Conservation (phyloP, 306 rosid genomes). For the Arachis stenosperma region DNA sequence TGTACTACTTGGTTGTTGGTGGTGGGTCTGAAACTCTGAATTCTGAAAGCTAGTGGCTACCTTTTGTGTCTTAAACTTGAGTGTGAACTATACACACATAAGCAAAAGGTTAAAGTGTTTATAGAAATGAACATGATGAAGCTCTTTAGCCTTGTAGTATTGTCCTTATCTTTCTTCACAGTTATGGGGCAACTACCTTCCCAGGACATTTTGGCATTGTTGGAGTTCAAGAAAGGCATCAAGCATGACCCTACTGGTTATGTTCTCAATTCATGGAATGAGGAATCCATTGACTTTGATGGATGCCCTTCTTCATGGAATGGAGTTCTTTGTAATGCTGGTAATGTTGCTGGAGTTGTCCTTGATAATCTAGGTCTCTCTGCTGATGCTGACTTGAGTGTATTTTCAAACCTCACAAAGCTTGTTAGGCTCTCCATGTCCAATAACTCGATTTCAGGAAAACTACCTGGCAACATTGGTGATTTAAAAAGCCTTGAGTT, state of each 20-base stretch:
- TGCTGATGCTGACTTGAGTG: conserved; percentile 74
- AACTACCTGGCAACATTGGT: conserved; percentile 63
- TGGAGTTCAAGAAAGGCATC: conserved; percentile 87
- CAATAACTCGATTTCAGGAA: conserved; percentile 79
- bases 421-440: conserved; percentile 82
- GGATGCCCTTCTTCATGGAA: conserved; percentile 99
- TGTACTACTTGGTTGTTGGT: conserved; percentile 27
- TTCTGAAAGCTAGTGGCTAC: conserved; percentile 31
- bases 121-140: conserved; percentile 62
- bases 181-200: conserved; percentile 94
- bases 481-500: conserved; percentile 73
- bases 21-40: too few species aligned
- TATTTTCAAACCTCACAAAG: conserved; percentile 79
- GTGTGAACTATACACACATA: conserved; percentile 21
- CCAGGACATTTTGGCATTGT: conserved; percentile 87
- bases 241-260: conserved; percentile 95
- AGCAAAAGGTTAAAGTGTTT: conserved; percentile 20
- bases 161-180: conserved; percentile 61
- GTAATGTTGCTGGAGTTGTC: conserved; percentile 93
- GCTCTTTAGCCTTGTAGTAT: conserved; percentile 58
- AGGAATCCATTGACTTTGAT: conserved; percentile 93
- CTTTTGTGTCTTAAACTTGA: conserved; percentile 34
- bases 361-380: conserved; percentile 85
- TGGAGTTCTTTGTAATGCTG: conserved; percentile 88
- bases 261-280: conserved; percentile 94